Evolutionary conservation across 2,329 filamentous ascomycete species (phyloP), one percentile per base, ranked within the genome.

Genomic region (Byssothecium circinans): DNA sequence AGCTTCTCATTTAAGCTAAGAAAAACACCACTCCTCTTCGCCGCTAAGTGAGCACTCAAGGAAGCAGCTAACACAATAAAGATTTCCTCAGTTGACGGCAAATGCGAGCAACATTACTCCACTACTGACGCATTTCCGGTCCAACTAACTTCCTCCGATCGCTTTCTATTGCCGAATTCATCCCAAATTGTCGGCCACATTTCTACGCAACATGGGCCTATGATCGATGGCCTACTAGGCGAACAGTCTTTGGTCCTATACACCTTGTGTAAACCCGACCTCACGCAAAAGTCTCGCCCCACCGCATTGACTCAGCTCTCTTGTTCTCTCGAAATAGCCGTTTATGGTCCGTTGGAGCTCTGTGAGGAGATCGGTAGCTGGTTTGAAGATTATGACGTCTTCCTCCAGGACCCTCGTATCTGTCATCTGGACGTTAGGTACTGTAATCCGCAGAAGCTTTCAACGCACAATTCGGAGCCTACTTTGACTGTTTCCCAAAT

Each of bases 301-400:
- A 8, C 14, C 10, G n/a, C 41, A 7, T 39, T 23, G 17, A 20
- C 20, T 4, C 50, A 47, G 25, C 8, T 38, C 15, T 30, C 41
- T 27, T 49, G 47, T 34, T 38, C 30, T 11, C 33, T 56, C 12
- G 35, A 45, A 2, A 50, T 52, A 10, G 52, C 49, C 7, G 32
- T 59, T 4, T 55, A 57, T 46, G 61, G 61, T 17, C 52, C 55
- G 7, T 33, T 56, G 17, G 50, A 53, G 2, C 40, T 58, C 3
- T 58, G 56, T 33, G 54, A 61, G 5, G 36, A 48, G n/a, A 45
- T 68, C 8, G 67, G 65, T 1, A 38, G 57, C 3, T 68, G 51
- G 32, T 49, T 65, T 6, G 54, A 56, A n/a, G 37, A 52, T 8
- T 60, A 49, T 32, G 51, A 59, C 2, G 14, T 61, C 3, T 57